Evolutionary conservation across 495 filamentous ascomycete species (phyloP).

Genomic region (Aspergillus sclerotioniger): DNA sequence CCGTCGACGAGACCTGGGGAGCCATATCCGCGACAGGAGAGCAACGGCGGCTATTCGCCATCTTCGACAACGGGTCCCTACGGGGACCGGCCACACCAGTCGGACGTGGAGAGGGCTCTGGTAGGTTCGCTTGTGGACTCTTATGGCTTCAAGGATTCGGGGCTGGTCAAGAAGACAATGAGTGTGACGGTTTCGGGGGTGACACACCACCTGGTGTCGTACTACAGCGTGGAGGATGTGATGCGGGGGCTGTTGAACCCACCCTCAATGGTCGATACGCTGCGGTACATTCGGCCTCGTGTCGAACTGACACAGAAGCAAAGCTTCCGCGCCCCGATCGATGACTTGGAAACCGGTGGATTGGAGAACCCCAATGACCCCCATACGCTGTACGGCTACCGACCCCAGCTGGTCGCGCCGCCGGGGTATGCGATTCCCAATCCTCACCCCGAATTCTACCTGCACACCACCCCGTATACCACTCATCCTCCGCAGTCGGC

Average conservation of each 20-base stretch:
- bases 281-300: slow-evolving; percentile 57
- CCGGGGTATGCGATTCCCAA: slow-evolving; percentile 38
- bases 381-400: slow-evolving; percentile 42
- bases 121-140: slow-evolving; percentile 83
- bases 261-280: slow-evolving; percentile 55
- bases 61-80: slow-evolving; percentile 37
- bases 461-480: slow-evolving; percentile 33
- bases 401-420: slow-evolving; percentile 38
- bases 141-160: slow-evolving; percentile 81
- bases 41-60: slow-evolving; percentile 45
- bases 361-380: slow-evolving; percentile 41
- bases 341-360: slow-evolving; percentile 52
- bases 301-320: slow-evolving; percentile 60
- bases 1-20: slow-evolving; percentile 47
- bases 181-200: slow-evolving; percentile 67
- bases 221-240: slow-evolving; percentile 79
- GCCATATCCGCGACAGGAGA: slow-evolving; percentile 51
- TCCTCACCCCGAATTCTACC: slow-evolving; percentile 39
- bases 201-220: slow-evolving; percentile 81
- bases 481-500: slow-evolving; percentile 38
- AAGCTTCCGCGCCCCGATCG: slow-evolving; percentile 68
- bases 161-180: slow-evolving; percentile 90
- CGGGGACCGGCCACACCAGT: slow-evolving; percentile 41
- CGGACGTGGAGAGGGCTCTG: slow-evolving; percentile 62
- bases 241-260: slow-evolving; percentile 57